Percentiles rank a stretch among this genome's conserved stretches.
Evolutionary conservation across 352 stramenopile species (phyloP).

Genomic region (Phytopythium litorale): DNA sequence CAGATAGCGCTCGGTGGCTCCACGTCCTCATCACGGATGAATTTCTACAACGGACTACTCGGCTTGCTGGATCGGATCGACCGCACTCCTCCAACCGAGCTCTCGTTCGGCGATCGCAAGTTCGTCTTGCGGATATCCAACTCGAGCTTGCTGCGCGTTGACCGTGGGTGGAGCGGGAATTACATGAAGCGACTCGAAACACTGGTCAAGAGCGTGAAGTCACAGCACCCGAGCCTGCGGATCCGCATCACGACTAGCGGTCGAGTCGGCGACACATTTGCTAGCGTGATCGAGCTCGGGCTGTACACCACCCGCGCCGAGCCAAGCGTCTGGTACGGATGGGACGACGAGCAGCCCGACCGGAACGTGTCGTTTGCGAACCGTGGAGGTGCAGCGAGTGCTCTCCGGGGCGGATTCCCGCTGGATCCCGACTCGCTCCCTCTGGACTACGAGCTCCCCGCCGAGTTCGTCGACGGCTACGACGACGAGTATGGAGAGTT

Average conservation of each 20-base stretch:
- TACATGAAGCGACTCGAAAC: conserved; percentile 25
- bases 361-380: conserved; percentile 18
- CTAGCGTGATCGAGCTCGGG: conserved; percentile 31
- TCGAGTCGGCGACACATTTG: conserved; percentile 15
- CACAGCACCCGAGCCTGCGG: conserved; percentile 16
- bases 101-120: conserved; percentile 21
- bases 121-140: conserved; percentile 35
- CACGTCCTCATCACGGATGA: conserved; percentile 10
- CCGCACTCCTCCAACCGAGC: conserved; percentile 11
- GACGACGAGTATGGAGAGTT: conserved; percentile 21
- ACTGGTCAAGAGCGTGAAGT: conserved; percentile 16
- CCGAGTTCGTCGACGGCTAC: conserved; percentile 19
- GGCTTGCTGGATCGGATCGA: conserved; percentile 20
- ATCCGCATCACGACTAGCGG: conserved; percentile 19
- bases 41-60: conserved; percentile 33
- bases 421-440: conserved; percentile 29
- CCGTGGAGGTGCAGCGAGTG: background rate
- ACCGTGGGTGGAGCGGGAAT: conserved; percentile 29
- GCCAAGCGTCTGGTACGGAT: conserved; percentile 35
- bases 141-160: conserved; percentile 17
- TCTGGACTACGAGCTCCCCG: conserved; percentile 27
- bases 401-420: background rate
- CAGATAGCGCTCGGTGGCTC: conserved; percentile 18
- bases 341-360: conserved; percentile 26
- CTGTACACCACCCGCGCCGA: conserved; percentile 29